A percentile compares a stretch with the other conserved stretches of the same genome.
Conservation (phyloP, 768 basidiomycete genomes). For the Gymnopilus dilepis region DNA sequence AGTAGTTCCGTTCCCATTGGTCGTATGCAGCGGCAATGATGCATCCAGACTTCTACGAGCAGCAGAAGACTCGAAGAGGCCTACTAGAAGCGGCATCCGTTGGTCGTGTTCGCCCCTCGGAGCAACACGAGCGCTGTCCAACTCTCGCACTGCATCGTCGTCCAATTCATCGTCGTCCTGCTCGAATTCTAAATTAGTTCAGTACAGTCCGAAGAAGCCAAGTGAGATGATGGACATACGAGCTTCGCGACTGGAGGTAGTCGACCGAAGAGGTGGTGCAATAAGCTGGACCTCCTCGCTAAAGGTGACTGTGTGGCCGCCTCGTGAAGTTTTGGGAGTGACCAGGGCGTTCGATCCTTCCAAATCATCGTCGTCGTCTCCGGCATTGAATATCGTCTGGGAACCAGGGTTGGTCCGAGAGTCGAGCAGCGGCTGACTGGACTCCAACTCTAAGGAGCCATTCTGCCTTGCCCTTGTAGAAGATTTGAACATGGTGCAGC, state of each 20-base stretch:
- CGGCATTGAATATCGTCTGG: constrained; percentile 55
- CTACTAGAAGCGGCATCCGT: constrained; percentile 78
- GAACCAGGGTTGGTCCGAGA: constrained; percentile 44
- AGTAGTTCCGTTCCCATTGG: constrained; percentile 40
- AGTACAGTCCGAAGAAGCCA: neutral
- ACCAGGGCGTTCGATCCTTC: constrained; percentile 38
- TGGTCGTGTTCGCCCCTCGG: constrained; percentile 48
- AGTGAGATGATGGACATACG: constrained; percentile 57
- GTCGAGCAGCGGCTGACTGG: constrained; percentile 63
- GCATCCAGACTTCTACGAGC: constrained; percentile 62
- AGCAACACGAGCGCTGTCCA: constrained; percentile 32
- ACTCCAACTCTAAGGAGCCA: constrained; percentile 41
- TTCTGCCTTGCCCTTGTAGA: constrained; percentile 22
- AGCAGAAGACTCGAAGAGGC: constrained; percentile 71
- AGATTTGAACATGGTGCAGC: constrained; percentile 31
- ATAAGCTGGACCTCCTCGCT: constrained; percentile 73
- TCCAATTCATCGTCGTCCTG: constrained; percentile 85
- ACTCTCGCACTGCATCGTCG: constrained; percentile 40
- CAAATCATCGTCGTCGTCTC: constrained; percentile 54
- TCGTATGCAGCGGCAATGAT: constrained; percentile 50
- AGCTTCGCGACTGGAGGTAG: constrained; percentile 76
- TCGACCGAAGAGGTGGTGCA: constrained; percentile 72
- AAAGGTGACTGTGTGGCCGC: constrained; percentile 63
- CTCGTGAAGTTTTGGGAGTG: constrained; percentile 36
- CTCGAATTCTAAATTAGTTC: constrained; percentile 69